phyloP scores from a whole-genome alignment of 2,329 filamentous ascomycete species.

The Arthrobotrys sinensis region DNA sequence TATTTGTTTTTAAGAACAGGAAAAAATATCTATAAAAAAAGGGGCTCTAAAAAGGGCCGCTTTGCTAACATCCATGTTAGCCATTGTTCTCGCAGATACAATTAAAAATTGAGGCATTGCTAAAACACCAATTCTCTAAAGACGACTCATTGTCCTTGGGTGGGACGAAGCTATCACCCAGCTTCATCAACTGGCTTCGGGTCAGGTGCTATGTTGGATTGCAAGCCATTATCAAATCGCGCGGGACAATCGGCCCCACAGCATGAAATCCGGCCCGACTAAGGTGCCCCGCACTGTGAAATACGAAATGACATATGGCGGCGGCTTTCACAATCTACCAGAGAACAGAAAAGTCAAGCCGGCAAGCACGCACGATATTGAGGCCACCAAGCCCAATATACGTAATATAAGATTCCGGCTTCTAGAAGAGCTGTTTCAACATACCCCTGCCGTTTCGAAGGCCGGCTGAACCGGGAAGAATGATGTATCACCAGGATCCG shows the following conservation, averaged over 20 bases:
- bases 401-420: conserved; percentile 13
- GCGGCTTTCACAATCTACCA: neutral
- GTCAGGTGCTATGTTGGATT: neutral
- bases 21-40: no score
- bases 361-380: conserved; percentile 14
- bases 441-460: conserved; percentile 33
- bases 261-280: neutral
- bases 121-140: no score
- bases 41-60: no score
- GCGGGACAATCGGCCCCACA: neutral
- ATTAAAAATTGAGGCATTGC: no score
- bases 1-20: no score
- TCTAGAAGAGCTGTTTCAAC: conserved; percentile 54
- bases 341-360: neutral
- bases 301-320: neutral
- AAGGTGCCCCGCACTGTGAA: neutral
- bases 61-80: no score
- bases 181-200: no score
- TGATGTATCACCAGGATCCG: conserved; percentile 29
- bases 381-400: conserved; percentile 20
- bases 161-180: no score
- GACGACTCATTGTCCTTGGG: no score
- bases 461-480: conserved; percentile 41
- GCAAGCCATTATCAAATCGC: conserved; percentile 4
- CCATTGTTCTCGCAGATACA: no score